These are phyloP conservation scores for Penicillium riverlandense DNA, from an alignment of 495 filamentous ascomycete genomes.

Conservation along the genomic window DNA sequence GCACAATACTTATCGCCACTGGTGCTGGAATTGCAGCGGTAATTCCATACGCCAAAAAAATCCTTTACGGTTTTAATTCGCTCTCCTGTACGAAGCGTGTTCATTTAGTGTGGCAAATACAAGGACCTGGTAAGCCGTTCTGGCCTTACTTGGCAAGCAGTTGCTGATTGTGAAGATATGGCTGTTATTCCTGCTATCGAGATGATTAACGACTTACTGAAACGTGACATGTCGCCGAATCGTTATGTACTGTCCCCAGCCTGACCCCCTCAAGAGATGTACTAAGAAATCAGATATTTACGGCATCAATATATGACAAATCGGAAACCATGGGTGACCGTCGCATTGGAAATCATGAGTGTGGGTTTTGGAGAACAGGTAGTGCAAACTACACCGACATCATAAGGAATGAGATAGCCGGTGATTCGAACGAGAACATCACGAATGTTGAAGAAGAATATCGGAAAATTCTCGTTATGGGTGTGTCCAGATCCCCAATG, in stretches of 20 bases:
- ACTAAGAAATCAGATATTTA: constrained; percentile 14
- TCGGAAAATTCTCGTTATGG: too few relatives aligned
- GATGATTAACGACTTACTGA: too few relatives aligned
- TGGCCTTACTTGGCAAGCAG: background rate
- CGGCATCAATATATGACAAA: constrained; percentile 13
- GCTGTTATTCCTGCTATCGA: background rate
- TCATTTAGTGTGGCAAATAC: constrained; percentile 27
- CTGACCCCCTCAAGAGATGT: background rate
- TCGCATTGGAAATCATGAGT: constrained; percentile 9
- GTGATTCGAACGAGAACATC: too few relatives aligned
- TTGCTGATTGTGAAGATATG: background rate
- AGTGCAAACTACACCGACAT: too few relatives aligned
- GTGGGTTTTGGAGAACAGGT: too few relatives aligned
- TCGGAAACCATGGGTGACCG: constrained; percentile 2
- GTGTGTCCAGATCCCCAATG: too few relatives aligned
- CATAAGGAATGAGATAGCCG: too few relatives aligned
- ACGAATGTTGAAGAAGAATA: too few relatives aligned
- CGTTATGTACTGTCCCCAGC: too few relatives aligned
- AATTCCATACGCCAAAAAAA: constrained; percentile 24
- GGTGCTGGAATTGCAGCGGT: constrained; percentile 14
- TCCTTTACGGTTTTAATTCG: constrained; percentile 23
- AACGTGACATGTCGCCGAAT: too few relatives aligned
- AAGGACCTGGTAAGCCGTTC: background rate
- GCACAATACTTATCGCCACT: constrained; percentile 18
- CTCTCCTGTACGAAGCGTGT: constrained; percentile 14